Conservation (phyloP, 2,329 filamentous ascomycete species). For the Sporothrix luriei region DNA sequence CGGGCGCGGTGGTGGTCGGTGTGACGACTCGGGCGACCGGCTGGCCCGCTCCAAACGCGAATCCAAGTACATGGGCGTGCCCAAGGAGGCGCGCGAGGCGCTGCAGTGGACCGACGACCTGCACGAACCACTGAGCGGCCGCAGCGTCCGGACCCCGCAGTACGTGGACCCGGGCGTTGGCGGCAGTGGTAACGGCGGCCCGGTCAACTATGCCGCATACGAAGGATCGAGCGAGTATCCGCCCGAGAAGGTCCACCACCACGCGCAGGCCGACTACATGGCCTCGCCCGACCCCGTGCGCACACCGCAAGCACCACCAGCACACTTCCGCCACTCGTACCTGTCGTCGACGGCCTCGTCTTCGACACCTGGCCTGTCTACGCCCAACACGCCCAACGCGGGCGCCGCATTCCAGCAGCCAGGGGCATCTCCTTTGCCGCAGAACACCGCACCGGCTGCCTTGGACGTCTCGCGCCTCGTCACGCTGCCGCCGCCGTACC, state of each 20-base stretch:
- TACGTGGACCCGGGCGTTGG: neutral
- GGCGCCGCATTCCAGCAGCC: neutral
- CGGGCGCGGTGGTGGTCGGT: constrained; percentile 49
- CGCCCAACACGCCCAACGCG: constrained; percentile 52
- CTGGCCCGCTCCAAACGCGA: constrained; percentile 83
- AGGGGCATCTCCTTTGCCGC: constrained; percentile 45
- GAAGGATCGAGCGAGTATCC: constrained; percentile 55
- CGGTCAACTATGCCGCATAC: constrained; percentile 42
- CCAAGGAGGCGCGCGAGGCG: constrained; percentile 71
- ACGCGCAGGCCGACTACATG: constrained; percentile 43
- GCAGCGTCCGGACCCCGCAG: constrained; percentile 8
- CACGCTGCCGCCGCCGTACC: constrained; percentile 90
- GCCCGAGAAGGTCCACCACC: constrained; percentile 51
- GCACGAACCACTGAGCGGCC: constrained; percentile 43
- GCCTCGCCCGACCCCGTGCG: constrained; percentile 43
- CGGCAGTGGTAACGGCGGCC: neutral
- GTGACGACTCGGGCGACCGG: constrained; percentile 59
- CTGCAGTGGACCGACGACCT: constrained; percentile 66
- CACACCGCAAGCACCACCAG: constrained; percentile 48
- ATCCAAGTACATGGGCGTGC: constrained; percentile 95
- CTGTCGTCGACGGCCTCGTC: constrained; percentile 42
- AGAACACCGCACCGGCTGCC: constrained; percentile 37
- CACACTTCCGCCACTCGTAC: constrained; percentile 45
- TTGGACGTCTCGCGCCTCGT: constrained; percentile 90
- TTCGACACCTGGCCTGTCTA: constrained; percentile 37